phyloP scores from a whole-genome alignment of 176 grass and related monocot species.

The Neostapfia colusana region DNA sequence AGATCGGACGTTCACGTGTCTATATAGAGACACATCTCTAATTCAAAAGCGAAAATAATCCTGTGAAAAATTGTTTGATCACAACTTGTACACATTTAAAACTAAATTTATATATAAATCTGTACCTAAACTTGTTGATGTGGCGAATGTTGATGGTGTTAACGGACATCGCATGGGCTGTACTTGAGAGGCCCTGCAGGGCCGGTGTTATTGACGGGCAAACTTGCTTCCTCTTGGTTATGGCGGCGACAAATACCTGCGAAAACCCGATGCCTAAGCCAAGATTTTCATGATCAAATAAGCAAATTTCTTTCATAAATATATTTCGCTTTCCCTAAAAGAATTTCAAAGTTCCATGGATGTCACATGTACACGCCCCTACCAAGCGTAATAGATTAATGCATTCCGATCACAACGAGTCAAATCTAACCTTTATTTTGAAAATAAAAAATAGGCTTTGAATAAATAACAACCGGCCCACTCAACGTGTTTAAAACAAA shows the following conservation, averaged over 20 bases:
- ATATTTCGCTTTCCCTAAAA: too few species aligned
- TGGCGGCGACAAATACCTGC: conserved; percentile 72
- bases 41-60: too few species aligned
- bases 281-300: neutral
- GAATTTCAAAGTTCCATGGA: neutral
- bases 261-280: neutral
- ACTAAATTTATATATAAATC: neutral
- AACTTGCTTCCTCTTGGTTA: conserved; percentile 78
- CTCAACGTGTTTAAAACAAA: too few species aligned
- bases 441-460: neutral
- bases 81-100: neutral
- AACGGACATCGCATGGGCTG: conserved; percentile 14
- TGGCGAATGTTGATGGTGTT: conserved; percentile 35
- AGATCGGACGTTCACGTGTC: too few species aligned
- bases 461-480: too few species aligned
- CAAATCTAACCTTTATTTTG: too few species aligned
- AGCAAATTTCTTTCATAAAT: too few species aligned
- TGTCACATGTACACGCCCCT: conserved; percentile 1
- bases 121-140: conserved; percentile 68
- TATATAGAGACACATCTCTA: too few species aligned
- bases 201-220: conserved; percentile 46
- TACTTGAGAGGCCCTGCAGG: conserved; percentile 24
- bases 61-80: neutral
- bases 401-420: conserved; percentile 16
- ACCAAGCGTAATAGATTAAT: conserved; percentile 28